Conservation (phyloP, 2,329 filamentous ascomycete species). For the Colletotrichum acutatum region DNA sequence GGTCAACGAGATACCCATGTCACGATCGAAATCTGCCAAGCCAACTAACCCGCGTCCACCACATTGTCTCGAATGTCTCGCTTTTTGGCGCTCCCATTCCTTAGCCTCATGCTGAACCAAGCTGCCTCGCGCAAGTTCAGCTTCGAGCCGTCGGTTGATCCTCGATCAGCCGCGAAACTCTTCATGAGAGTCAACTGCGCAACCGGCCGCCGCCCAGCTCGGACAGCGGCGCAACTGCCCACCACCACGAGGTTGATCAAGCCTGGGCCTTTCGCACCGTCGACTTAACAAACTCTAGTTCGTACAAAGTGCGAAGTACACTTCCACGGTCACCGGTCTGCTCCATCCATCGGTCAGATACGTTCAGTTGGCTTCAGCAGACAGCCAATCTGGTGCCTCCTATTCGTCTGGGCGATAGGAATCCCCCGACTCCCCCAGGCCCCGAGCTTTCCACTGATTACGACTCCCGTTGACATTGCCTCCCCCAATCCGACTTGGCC, state of each 20-base stretch:
- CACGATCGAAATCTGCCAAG: constrained; percentile 9
- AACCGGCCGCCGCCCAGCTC: not conserved
- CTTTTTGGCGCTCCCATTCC: constrained; percentile 8
- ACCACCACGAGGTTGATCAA: not conserved
- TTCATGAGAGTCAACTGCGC: not conserved
- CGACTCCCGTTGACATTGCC: not conserved
- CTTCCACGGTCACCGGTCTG: not conserved
- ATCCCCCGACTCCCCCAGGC: not conserved
- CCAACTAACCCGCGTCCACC: constrained; percentile 1
- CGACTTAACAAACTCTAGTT: not conserved
- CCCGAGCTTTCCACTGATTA: not conserved
- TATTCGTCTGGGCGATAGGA: not conserved
- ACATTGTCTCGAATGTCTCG: constrained; percentile 10
- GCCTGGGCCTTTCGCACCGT: not conserved
- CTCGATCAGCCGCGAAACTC: not conserved
- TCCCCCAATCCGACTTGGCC: not conserved
- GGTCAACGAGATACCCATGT: not conserved
- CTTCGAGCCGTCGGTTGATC: not conserved
- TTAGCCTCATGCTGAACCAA: not conserved
- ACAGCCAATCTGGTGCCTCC: not conserved
- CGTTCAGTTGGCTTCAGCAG: not conserved
- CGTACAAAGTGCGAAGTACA: not conserved
- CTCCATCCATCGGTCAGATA: constrained; percentile 9
- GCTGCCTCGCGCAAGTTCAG: not conserved
- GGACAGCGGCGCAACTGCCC: not conserved